phyloP scores from a whole-genome alignment of 768 basidiomycete species.

The Sutorius australiensis region DNA sequence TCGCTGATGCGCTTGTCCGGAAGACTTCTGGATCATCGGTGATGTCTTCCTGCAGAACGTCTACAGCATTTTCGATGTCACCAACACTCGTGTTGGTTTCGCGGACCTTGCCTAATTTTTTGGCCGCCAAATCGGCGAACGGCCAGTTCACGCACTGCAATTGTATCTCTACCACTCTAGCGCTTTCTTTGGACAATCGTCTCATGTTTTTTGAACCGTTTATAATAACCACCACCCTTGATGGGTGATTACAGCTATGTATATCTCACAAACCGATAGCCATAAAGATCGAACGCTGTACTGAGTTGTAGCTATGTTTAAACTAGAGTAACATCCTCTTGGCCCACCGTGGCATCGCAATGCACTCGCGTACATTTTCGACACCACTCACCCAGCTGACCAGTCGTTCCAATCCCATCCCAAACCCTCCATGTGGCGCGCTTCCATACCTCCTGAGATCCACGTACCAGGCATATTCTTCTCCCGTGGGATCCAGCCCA shows the following conservation, averaged over 20 bases:
- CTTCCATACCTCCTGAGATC: slow-evolving; percentile 83
- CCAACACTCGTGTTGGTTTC: slow-evolving; percentile 38
- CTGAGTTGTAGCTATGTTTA: background rate
- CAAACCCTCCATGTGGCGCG: slow-evolving; percentile 92
- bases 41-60: slow-evolving; percentile 35
- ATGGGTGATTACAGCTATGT: background rate
- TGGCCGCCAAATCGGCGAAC: background rate
- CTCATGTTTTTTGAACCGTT: background rate
- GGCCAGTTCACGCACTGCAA: background rate
- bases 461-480: slow-evolving; percentile 65
- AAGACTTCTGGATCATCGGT: slow-evolving; percentile 33
- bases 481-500: slow-evolving; percentile 41
- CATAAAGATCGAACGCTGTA: background rate
- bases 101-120: slow-evolving; percentile 30
- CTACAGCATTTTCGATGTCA: slow-evolving; percentile 31
- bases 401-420: slow-evolving; percentile 91
- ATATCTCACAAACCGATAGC: background rate
- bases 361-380: slow-evolving; percentile 89
- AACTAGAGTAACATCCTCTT: slow-evolving; percentile 65
- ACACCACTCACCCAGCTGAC: slow-evolving; percentile 84
- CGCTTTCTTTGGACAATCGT: slow-evolving; percentile 1
- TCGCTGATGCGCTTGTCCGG: background rate
- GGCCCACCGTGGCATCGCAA: slow-evolving; percentile 88
- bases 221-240: background rate
- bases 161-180: too few relatives aligned